A percentile compares a stretch with the other conserved stretches of the same genome.
Evolutionary conservation across 257 asterid species (phyloP).

Genomic region (Scutellaria galericulata): DNA sequence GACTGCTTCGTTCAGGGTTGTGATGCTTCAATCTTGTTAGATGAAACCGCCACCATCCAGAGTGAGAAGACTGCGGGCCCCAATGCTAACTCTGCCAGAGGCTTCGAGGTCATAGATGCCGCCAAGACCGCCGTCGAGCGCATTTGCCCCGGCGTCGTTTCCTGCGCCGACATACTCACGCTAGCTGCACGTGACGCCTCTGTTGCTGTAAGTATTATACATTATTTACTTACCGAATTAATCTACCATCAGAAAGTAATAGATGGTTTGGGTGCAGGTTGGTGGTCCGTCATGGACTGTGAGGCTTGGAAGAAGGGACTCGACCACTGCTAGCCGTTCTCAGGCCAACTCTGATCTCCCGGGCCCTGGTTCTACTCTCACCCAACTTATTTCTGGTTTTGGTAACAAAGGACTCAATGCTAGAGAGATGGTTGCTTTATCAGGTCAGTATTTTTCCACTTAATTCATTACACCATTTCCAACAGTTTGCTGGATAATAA

Average conservation of each 20-base stretch:
- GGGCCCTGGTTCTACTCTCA: constrained; percentile 22
- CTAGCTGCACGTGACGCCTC: constrained; percentile 58
- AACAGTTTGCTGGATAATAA: not conserved
- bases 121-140: constrained; percentile 50
- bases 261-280: constrained; percentile 35
- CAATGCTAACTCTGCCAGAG: constrained; percentile 42
- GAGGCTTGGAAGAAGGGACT: constrained; percentile 51
- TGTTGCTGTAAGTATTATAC: constrained; percentile 36
- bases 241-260: not conserved
- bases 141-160: constrained; percentile 50
- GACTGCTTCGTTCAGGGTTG: constrained; percentile 61
- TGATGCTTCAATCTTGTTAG: constrained; percentile 51
- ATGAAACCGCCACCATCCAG: constrained; percentile 40
- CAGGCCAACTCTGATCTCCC: constrained; percentile 48
- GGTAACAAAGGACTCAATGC: constrained; percentile 32
- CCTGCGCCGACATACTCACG: constrained; percentile 54
- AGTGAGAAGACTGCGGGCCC: constrained; percentile 49
- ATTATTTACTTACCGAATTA: not conserved
- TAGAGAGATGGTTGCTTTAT: constrained; percentile 54
- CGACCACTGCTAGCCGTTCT: constrained; percentile 41
- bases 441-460: constrained; percentile 33
- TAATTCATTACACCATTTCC: not conserved
- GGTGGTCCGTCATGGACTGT: constrained; percentile 56
- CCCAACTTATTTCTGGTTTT: constrained; percentile 36
- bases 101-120: constrained; percentile 47